Percentiles rank a stretch among this genome's conserved stretches.
phyloP scores from a whole-genome alignment of 129 eudicot genomes.

The Silybum marianum region DNA sequence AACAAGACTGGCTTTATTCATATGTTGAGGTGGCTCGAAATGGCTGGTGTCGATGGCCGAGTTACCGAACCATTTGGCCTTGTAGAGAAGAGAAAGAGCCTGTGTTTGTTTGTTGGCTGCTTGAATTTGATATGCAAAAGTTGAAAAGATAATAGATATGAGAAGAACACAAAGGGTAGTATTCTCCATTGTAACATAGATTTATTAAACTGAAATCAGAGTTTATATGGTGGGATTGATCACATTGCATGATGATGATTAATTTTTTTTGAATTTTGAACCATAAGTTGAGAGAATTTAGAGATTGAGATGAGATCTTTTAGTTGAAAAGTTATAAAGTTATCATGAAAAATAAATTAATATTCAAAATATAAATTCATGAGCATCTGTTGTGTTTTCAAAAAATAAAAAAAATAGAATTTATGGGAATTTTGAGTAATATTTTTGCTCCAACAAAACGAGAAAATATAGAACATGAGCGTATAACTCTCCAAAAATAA shows the following conservation, averaged over 20 bases:
- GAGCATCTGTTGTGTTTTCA: too few species aligned
- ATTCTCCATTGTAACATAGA: conserved; percentile 10
- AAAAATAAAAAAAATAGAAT: too few species aligned
- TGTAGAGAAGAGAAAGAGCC: conserved; percentile 42
- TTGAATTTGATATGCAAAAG: conserved; percentile 5
- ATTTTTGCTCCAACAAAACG: too few species aligned
- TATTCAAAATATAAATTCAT: too few species aligned
- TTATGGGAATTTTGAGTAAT: too few species aligned
- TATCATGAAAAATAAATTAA: neutral
- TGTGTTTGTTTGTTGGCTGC: conserved; percentile 43
- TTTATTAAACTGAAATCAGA: neutral
- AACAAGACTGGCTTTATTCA: conserved; percentile 1
- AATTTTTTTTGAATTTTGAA: neutral
- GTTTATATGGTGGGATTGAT: neutral
- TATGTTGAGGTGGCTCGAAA: conserved; percentile 32
- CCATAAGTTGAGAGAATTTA: neutral
- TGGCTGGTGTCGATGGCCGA: conserved; percentile 37
- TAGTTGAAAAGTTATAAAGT: neutral
- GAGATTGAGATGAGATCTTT: neutral
- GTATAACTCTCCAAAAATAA: too few species aligned
- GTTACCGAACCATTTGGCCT: conserved; percentile 33
- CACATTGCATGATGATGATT: neutral
- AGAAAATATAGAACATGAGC: too few species aligned
- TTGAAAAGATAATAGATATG: conserved; percentile 31
- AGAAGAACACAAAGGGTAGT: conserved; percentile 14